Evolutionary conservation across 768 basidiomycete genomes (phyloP).

Genomic region (Leucosporidium creatinivorum): DNA sequence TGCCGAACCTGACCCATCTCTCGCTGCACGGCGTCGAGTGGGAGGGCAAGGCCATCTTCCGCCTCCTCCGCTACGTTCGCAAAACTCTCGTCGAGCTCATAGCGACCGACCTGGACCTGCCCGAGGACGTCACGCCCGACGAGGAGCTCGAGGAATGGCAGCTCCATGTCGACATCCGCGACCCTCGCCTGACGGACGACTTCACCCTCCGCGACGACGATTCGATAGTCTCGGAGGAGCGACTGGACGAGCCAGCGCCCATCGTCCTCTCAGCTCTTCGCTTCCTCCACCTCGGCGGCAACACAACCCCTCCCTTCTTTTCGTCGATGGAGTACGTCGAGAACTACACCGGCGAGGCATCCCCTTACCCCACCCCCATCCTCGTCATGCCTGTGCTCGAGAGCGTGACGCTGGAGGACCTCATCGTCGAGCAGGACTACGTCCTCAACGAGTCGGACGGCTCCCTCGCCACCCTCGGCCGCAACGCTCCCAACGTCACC

Average conservation of each 20-base stretch:
- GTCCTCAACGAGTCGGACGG: not conserved
- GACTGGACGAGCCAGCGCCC: not conserved
- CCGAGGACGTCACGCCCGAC: not conserved
- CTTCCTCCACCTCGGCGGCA: not conserved
- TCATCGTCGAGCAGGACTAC: not conserved
- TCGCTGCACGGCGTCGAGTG: not conserved
- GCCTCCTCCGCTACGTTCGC: conserved; percentile 19
- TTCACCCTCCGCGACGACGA: not conserved
- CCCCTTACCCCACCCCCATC: conserved; percentile 10
- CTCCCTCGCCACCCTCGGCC: conserved; percentile 14
- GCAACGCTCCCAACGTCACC: conserved; percentile 5
- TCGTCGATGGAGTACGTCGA: conserved; percentile 1
- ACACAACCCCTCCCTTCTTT: conserved; percentile 19
- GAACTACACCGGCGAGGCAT: not conserved
- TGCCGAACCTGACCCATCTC: not conserved
- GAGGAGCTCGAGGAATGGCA: conserved; percentile 5
- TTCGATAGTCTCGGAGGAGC: not conserved
- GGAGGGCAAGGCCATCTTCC: conserved; percentile 11
- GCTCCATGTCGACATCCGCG: conserved; percentile 1
- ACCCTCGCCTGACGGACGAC: conserved; percentile 12
- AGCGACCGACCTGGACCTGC: not conserved
- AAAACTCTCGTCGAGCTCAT: conserved; percentile 7
- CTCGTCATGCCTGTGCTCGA: conserved; percentile 22
- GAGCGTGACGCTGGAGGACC: not conserved
- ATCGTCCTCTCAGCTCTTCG: conserved; percentile 9